Conservation (phyloP, 2,329 filamentous ascomycete genomes). For the Knoxdaviesia capensis region DNA sequence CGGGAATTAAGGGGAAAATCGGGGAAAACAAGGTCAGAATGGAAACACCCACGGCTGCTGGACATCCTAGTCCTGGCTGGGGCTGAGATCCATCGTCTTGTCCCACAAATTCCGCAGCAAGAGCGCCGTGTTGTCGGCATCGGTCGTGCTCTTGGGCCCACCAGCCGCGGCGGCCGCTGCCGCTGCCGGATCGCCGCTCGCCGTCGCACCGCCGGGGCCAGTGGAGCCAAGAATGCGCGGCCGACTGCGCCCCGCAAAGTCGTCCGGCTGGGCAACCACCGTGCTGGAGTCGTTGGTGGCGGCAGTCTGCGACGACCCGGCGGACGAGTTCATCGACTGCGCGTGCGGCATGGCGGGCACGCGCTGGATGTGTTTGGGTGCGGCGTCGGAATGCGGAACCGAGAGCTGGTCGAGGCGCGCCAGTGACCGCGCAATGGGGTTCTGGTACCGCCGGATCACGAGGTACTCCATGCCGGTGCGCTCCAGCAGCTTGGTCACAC, state of each 20-base stretch:
- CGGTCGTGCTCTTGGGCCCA: slow-evolving; percentile 10
- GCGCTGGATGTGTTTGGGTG: neutral
- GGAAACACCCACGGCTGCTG: neutral
- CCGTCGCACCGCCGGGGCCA: too few relatives aligned
- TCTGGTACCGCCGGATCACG: slow-evolving; percentile 53
- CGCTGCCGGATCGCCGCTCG: too few relatives aligned
- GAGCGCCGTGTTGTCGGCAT: slow-evolving; percentile 27
- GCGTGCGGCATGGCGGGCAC: neutral
- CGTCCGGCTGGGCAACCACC: slow-evolving; percentile 24
- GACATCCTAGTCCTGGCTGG: slow-evolving; percentile 25
- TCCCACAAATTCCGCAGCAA: slow-evolving; percentile 41
- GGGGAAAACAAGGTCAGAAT: neutral
- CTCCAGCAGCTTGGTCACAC: slow-evolving; percentile 44
- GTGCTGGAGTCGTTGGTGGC: slow-evolving; percentile 7
- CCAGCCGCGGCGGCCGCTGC: too few relatives aligned
- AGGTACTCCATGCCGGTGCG: slow-evolving; percentile 53
- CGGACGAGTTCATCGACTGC: neutral
- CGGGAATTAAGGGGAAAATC: too few relatives aligned
- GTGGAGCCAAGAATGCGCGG: too few relatives aligned
- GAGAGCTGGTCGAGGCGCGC: slow-evolving; percentile 13
- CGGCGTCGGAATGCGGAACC: neutral
- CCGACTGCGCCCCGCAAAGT: neutral
- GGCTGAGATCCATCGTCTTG: slow-evolving; percentile 35
- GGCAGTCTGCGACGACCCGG: slow-evolving; percentile 17
- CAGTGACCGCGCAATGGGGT: slow-evolving; percentile 46